These are phyloP conservation scores for Aspergillus costaricaensis DNA, from an alignment of 2,329 filamentous ascomycete genomes.

Conservation along the genomic window DNA sequence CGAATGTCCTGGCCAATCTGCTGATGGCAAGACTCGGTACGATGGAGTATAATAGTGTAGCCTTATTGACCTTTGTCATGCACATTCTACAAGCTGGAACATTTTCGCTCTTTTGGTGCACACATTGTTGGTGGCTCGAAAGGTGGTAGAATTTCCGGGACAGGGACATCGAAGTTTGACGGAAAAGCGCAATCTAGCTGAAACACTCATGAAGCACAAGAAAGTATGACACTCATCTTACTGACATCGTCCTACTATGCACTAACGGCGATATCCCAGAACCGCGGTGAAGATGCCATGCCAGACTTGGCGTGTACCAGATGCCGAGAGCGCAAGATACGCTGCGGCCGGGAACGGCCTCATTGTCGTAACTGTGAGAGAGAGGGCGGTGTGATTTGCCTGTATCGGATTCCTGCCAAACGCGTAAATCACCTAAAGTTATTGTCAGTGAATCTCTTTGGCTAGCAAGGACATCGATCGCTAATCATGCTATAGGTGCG, in stretches of 20 bases:
- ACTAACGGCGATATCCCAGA: not conserved
- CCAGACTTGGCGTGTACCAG: slow-evolving; percentile 10
- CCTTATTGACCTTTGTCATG: not conserved
- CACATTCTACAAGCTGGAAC: not conserved
- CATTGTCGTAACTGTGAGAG: slow-evolving; percentile 10
- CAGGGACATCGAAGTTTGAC: not conserved
- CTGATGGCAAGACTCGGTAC: not conserved
- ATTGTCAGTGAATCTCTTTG: not conserved
- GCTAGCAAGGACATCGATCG: not conserved
- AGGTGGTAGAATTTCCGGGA: not conserved
- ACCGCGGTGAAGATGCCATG: not conserved
- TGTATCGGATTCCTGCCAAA: slow-evolving; percentile 11
- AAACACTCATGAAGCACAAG: not conserved
- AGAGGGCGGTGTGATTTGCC: slow-evolving; percentile 1
- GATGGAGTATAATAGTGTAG: not conserved
- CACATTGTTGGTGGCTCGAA: not conserved
- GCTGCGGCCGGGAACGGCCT: slow-evolving; percentile 8
- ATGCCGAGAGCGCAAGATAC: slow-evolving; percentile 12
- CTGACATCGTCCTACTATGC: not conserved
- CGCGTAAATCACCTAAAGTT: slow-evolving; percentile 11
- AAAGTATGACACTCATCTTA: not conserved
- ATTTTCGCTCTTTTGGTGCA: not conserved
- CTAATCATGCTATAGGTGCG: slow-evolving; percentile 1
- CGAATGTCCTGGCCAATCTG: not conserved
- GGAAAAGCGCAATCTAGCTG: not conserved